A percentile compares a stretch with the other conserved stretches of the same genome.
phyloP scores from a whole-genome alignment of 192 early-diverging fungal genomes.

The Lobosporangium transversale region DNA sequence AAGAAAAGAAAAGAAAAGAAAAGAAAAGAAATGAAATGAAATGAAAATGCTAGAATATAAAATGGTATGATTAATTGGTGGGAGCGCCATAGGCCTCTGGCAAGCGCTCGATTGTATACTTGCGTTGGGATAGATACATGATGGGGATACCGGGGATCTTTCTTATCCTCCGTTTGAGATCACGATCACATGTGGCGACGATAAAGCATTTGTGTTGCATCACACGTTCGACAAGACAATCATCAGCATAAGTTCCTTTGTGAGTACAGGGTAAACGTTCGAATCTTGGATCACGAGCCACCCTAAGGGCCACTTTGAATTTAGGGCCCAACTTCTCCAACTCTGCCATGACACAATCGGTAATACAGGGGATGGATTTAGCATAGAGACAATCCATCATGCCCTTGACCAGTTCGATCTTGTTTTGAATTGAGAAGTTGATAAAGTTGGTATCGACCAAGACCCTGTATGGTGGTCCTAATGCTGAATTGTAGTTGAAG shows the following conservation, averaged over 20 bases:
- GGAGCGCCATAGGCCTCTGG: conserved; percentile 74
- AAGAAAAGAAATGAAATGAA: too few species aligned
- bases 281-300: conserved; percentile 97
- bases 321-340: conserved; percentile 97
- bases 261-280: conserved; percentile 96
- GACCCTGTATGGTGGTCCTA: conserved; percentile 96
- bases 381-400: conserved; percentile 99
- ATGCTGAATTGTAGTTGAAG: conserved; percentile 95
- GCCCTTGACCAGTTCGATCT: conserved; percentile 93
- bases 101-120: conserved; percentile 93
- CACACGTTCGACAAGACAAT: conserved; percentile 94
- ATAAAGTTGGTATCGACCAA: conserved; percentile 99
- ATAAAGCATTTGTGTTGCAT: conserved; percentile 97
- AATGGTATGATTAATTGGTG: conserved; percentile 36
- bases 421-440: conserved; percentile 99
- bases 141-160: conserved; percentile 97
- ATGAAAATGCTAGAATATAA: too few species aligned
- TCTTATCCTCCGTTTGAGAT: conserved; percentile 93
- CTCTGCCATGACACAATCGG: conserved; percentile 99
- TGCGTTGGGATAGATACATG: conserved; percentile 92
- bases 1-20: not conserved
- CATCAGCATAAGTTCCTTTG: conserved; percentile 99
- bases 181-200: conserved; percentile 97
- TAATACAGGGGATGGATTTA: conserved; percentile 97
- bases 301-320: conserved; percentile 92